Conservation (phyloP, 345 rosid species). For the Trapa bicornis region DNA sequence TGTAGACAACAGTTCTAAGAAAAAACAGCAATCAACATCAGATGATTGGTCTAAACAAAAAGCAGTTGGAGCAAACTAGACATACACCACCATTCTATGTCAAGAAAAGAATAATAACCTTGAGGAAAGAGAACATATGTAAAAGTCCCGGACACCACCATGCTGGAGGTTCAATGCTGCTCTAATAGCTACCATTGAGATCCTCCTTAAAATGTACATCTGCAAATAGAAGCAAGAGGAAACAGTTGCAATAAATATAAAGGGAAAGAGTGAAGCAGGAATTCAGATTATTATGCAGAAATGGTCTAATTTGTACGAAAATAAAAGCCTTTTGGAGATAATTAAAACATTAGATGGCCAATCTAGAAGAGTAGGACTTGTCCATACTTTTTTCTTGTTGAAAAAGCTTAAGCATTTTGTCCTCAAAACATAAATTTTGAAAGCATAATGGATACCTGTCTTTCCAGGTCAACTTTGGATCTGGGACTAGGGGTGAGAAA, state of each 20-base stretch:
- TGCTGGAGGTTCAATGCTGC: slow-evolving; percentile 82
- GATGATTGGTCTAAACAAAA: background rate
- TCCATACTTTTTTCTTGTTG: too few relatives aligned
- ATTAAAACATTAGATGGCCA: background rate
- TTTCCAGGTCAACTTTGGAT: slow-evolving; percentile 82
- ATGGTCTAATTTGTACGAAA: background rate
- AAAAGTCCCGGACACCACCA: slow-evolving; percentile 80
- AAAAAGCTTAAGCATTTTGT: background rate
- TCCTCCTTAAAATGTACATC: slow-evolving; percentile 91
- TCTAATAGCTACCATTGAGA: slow-evolving; percentile 88
- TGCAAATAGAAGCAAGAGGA: slow-evolving; percentile 13
- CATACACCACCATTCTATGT: background rate
- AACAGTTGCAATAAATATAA: too few relatives aligned
- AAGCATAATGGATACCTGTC: slow-evolving; percentile 44
- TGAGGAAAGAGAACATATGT: slow-evolving; percentile 94
- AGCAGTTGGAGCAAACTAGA: background rate
- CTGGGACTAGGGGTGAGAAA: slow-evolving; percentile 59
- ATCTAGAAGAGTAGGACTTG: background rate
- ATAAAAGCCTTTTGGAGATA: background rate
- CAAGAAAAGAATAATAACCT: slow-evolving; percentile 26
- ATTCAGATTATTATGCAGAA: background rate
- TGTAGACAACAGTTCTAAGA: slow-evolving; percentile 85
- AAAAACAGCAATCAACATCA: slow-evolving; percentile 3
- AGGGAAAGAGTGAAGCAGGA: too few relatives aligned
- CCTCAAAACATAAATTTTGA: background rate